A percentile compares a stretch with the other conserved stretches of the same genome.
Evolutionary conservation across 2,329 filamentous ascomycete species (phyloP).

Genomic region (Shiraia bambusicola): DNA sequence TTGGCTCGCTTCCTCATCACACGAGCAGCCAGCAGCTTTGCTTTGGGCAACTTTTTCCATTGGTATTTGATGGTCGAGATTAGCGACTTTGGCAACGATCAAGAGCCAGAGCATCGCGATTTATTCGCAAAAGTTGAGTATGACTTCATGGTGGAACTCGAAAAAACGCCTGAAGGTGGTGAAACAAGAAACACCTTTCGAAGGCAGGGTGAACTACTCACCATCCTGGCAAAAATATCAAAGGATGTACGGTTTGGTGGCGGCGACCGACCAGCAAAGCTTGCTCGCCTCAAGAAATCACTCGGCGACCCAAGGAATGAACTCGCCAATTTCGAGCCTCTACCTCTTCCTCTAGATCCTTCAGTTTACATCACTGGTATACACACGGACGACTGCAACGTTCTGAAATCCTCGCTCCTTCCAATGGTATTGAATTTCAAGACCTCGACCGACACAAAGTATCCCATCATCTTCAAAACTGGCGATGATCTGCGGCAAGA

Average conservation of each 20-base stretch:
- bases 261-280: slow-evolving; percentile 76
- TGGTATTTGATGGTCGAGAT: slow-evolving; percentile 99
- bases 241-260: slow-evolving; percentile 82
- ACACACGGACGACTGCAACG: slow-evolving; percentile 78
- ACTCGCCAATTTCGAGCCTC: slow-evolving; percentile 75
- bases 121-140: slow-evolving; percentile 93
- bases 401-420: slow-evolving; percentile 93
- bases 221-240: slow-evolving; percentile 83
- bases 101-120: slow-evolving; percentile 72
- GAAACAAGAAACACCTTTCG: slow-evolving; percentile 75
- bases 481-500: slow-evolving; percentile 96
- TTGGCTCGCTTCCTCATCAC: slow-evolving; percentile 86
- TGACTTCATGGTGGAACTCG: slow-evolving; percentile 90
- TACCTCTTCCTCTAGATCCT: slow-evolving; percentile 87
- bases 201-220: slow-evolving; percentile 86
- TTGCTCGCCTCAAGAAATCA: slow-evolving; percentile 80
- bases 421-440: slow-evolving; percentile 91
- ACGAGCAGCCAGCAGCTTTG: slow-evolving; percentile 83
- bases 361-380: slow-evolving; percentile 76
- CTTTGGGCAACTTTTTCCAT: slow-evolving; percentile 90
- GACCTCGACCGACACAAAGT: slow-evolving; percentile 72
- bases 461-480: slow-evolving; percentile 95
- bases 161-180: slow-evolving; percentile 67
- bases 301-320: slow-evolving; percentile 90
- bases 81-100: slow-evolving; percentile 76